A percentile compares a stretch with the other conserved stretches of the same genome.
These are phyloP conservation scores for Penicillium alfredii DNA, from an alignment of 495 filamentous ascomycete species.

Conservation along the genomic window DNA sequence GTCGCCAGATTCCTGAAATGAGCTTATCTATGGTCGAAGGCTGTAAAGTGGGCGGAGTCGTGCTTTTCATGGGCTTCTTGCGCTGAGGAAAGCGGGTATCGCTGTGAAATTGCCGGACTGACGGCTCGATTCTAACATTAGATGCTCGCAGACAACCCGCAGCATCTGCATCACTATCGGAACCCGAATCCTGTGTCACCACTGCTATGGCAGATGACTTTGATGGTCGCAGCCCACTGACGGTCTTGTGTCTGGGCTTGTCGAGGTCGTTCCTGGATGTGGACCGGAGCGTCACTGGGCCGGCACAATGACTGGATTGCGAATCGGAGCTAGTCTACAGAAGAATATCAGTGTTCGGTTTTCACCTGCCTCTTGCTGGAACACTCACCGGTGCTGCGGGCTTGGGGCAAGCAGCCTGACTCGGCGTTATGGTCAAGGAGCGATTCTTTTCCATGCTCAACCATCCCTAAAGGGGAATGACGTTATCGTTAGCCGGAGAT, in stretches of 20 bases:
- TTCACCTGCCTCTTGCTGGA: too few species aligned
- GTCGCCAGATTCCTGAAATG: conserved; percentile 19
- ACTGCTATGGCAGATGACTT: not conserved
- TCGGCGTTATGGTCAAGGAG: not conserved
- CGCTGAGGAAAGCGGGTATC: conserved; percentile 19
- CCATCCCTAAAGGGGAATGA: not conserved
- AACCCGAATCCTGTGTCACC: not conserved
- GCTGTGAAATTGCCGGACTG: conserved; percentile 17
- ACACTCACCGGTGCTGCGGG: too few species aligned
- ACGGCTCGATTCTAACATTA: conserved; percentile 1
- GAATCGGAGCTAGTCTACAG: not conserved
- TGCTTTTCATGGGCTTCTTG: conserved; percentile 10
- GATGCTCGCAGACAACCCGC: not conserved
- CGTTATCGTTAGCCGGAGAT: not conserved
- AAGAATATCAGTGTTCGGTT: too few species aligned
- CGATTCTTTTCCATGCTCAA: conserved; percentile 1
- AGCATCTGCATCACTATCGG: not conserved
- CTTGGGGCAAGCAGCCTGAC: not conserved
- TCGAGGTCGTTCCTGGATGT: not conserved
- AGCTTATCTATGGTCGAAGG: conserved; percentile 19
- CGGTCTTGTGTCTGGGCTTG: conserved; percentile 12
- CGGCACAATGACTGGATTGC: not conserved
- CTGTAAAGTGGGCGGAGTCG: conserved; percentile 4
- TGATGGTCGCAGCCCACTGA: conserved; percentile 13
- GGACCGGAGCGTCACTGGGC: not conserved